phyloP scores from a whole-genome alignment of 805 yeast species.

The Blastobotrys terrestris region DNA sequence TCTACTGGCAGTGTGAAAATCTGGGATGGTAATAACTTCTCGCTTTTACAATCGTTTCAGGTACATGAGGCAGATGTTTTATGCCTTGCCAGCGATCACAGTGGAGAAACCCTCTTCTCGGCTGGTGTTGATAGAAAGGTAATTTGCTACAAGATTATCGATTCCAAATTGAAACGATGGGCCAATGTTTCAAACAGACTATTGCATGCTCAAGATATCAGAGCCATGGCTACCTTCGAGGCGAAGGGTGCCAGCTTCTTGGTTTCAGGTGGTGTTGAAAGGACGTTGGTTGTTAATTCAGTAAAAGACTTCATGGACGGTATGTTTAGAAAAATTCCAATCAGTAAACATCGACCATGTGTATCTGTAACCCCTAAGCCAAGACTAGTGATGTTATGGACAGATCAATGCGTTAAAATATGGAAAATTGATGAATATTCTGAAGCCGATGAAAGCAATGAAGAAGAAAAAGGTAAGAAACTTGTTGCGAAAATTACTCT shows the following conservation, averaged over 20 bases:
- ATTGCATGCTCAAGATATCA: slow-evolving; percentile 78
- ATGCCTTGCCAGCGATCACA: slow-evolving; percentile 54
- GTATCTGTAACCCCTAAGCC: slow-evolving; percentile 42
- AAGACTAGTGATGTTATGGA: slow-evolving; percentile 67
- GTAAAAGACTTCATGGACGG: slow-evolving; percentile 63
- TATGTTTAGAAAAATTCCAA: slow-evolving; percentile 61
- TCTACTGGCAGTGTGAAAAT: slow-evolving; percentile 90
- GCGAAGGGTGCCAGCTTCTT: slow-evolving; percentile 61
- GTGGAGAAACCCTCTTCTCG: slow-evolving; percentile 63
- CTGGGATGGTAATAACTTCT: slow-evolving; percentile 79
- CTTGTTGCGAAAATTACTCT: slow-evolving; percentile 60
- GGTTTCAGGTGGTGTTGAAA: slow-evolving; percentile 43
- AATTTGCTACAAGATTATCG: slow-evolving; percentile 56
- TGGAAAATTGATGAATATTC: slow-evolving; percentile 52
- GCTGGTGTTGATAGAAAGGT: slow-evolving; percentile 95
- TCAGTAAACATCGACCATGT: slow-evolving; percentile 52
- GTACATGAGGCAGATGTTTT: slow-evolving; percentile 90
- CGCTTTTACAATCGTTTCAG: slow-evolving; percentile 73
- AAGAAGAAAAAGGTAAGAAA: slow-evolving; percentile 38
- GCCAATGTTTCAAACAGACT: slow-evolving; percentile 67
- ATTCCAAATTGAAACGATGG: slow-evolving; percentile 52
- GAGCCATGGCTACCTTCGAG: slow-evolving; percentile 54
- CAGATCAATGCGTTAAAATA: slow-evolving; percentile 70
- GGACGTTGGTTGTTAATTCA: slow-evolving; percentile 46
- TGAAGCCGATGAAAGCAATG: slow-evolving; percentile 14